A percentile compares a stretch with the other conserved stretches of the same genome.
Evolutionary conservation across 1,139 yeast genomes (phyloP).

Genomic region (Diutina catenulata): DNA sequence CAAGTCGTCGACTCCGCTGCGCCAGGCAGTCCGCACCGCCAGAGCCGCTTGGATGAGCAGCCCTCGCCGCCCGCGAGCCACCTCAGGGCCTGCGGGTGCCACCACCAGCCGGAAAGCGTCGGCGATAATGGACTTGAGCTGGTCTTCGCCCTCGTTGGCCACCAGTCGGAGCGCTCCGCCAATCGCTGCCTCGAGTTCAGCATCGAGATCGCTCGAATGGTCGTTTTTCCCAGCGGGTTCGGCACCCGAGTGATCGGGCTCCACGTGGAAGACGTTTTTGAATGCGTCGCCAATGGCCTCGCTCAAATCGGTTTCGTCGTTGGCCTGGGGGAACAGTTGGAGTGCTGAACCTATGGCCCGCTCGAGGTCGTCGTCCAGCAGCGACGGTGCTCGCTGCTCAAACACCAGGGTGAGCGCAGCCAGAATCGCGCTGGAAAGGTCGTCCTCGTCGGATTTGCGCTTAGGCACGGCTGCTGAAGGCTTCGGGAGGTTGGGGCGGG

Average conservation of each 20-base stretch:
- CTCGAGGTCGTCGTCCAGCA: conserved; percentile 4
- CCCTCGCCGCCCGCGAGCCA: not conserved
- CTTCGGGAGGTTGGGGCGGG: no score
- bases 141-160: conserved; percentile 9
- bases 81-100: no score
- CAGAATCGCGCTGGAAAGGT: no score
- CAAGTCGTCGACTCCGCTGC: no score
- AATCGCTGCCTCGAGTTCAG: conserved; percentile 5
- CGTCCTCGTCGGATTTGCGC: no score
- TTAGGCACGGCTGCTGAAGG: no score
- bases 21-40: no score
- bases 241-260: not conserved
- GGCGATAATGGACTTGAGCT: conserved; percentile 11
- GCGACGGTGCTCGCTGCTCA: no score
- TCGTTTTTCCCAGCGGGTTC: not conserved
- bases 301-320: conserved; percentile 16
- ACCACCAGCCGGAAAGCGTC: conserved; percentile 10
- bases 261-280: conserved; percentile 7
- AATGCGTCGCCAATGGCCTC: conserved; percentile 17
- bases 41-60: conserved; percentile 4
- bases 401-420: no score
- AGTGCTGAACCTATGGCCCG: conserved; percentile 1
- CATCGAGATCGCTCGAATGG: not conserved
- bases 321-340: not conserved
- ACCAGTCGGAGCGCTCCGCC: conserved; percentile 2